A percentile compares a stretch with the other conserved stretches of the same genome.
Conservation (phyloP, 495 filamentous ascomycete species). For the Xylaria cubensis region DNA sequence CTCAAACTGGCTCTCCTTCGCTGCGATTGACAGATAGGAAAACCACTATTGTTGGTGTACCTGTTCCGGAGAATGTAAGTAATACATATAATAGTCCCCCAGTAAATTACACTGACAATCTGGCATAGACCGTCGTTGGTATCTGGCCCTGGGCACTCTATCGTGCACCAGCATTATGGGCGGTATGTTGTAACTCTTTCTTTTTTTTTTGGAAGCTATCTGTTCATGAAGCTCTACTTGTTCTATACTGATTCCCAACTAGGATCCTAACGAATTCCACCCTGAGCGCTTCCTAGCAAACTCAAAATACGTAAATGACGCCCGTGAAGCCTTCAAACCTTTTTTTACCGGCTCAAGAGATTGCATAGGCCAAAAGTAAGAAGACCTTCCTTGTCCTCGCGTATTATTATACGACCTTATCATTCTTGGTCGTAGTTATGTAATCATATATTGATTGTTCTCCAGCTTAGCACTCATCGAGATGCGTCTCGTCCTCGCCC, state of each 20-base stretch:
- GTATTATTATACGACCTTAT: not conserved
- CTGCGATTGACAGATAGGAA: slow-evolving; percentile 47
- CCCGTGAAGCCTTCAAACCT: slow-evolving; percentile 27
- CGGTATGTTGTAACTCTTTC: not conserved
- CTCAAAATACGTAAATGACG: slow-evolving; percentile 21
- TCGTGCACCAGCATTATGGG: slow-evolving; percentile 26
- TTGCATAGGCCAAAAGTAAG: slow-evolving; percentile 31
- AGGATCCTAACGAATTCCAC: slow-evolving; percentile 10
- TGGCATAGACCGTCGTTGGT: slow-evolving; percentile 24
- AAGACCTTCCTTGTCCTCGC: not conserved
- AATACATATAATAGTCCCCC: not conserved
- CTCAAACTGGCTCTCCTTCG: slow-evolving; percentile 52
- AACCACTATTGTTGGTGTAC: slow-evolving; percentile 51
- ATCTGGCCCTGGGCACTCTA: slow-evolving; percentile 30
- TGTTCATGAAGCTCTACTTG: not conserved
- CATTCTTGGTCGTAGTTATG: not conserved
- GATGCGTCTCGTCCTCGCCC: slow-evolving; percentile 31
- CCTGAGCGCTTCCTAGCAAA: not conserved
- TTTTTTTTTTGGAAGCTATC: not conserved
- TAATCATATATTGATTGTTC: not conserved
- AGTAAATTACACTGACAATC: not conserved
- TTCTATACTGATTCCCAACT: not conserved
- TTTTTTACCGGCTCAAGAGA: slow-evolving; percentile 31
- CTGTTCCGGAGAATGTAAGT: slow-evolving; percentile 47
- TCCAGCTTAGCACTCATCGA: slow-evolving; percentile 27